Base-by-base conservation (phyloP, 106 monocot species). In the Dendrobium catenatum region DNA sequence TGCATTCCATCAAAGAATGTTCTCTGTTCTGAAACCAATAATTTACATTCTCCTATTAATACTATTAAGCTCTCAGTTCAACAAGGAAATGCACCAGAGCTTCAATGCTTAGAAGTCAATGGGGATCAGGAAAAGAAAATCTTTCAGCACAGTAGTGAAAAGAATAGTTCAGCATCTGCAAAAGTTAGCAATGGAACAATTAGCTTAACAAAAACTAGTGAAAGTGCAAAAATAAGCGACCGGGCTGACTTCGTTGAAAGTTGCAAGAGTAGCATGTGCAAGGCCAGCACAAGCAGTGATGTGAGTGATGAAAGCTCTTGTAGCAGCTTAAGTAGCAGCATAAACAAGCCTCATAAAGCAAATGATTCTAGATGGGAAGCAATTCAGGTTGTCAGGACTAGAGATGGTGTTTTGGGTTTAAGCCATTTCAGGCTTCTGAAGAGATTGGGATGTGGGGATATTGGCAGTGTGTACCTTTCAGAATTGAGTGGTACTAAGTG, bases 391-490 rank as follows among this genome's bases (percentile, higher is more conserved):
- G 76, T 86, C 0, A 70, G 79, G 1, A 51, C 80, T 67, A 78
- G 82, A 64, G 88, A 90, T 73, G 88, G 88, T 11, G 55, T 56
- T 22, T 48, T 90, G 4, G 85, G 90, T 80, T 83, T 90, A 54
- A 88, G 76, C 77, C 90, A 90, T 80, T 90, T 90, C 59, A 76
- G 86, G 83, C 83, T 90, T 29, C 72, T 90, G 54, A 88, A 86
- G 81, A 83, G 72, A 76, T 68, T 90, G 44, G 90, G 90, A 46
- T 86, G 88, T 64, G 87, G 90, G 49, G 90, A 90, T 70, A 90
- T 88, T 33, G 90, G 90, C 15, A 88, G 88, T 67, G 90, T 90
- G 3, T 90, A 90, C 79, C 78, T 88, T 17, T 90, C 87, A 26
- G 90, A 90, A 68, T 80, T 90, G 80, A 83, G 73, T 77, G 85